Evolutionary conservation across 2,329 filamentous ascomycete species (phyloP).

Genomic region (Sporothrix curviconia): DNA sequence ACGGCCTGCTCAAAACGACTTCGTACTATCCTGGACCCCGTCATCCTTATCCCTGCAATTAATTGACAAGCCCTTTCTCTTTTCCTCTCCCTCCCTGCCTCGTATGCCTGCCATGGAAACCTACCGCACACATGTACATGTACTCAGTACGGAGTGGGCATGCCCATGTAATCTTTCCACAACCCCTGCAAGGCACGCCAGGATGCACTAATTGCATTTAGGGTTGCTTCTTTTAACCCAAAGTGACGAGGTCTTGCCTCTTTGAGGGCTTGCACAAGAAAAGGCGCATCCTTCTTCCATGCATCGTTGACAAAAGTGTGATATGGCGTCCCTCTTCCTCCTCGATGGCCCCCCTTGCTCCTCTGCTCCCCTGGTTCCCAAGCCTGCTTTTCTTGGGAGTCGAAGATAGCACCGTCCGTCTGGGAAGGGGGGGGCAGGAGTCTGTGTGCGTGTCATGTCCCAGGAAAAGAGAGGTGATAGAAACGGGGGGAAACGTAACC

Average conservation of each 20-base stretch:
- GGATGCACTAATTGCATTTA: not conserved
- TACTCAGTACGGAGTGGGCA: not conserved
- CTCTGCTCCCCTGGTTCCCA: conserved; percentile 3
- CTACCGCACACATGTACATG: not conserved
- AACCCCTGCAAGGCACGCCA: conserved; percentile 15
- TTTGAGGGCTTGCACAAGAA: not conserved
- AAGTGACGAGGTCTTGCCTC: not conserved
- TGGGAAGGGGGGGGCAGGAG: not conserved
- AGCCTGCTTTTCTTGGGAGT: not conserved
- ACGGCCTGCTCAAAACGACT: not conserved
- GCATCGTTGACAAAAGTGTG: not conserved
- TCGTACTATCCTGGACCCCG: conserved; percentile 3
- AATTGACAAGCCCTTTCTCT: not conserved
- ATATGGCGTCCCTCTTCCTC: not conserved
- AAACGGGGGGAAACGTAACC: too few species aligned
- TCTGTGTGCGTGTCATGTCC: not conserved
- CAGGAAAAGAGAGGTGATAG: not conserved
- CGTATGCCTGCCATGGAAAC: conserved; percentile 5
- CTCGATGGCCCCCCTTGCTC: not conserved
- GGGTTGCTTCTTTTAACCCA: not conserved
- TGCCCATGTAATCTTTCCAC: not conserved
- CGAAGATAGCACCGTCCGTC: not conserved
- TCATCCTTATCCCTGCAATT: not conserved
- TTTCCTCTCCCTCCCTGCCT: not conserved
- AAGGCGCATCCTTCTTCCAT: not conserved